A percentile compares a stretch with the other conserved stretches of the same genome.
phyloP scores from a whole-genome alignment of 352 stramenopile species.

The Pythium rishiriense region DNA sequence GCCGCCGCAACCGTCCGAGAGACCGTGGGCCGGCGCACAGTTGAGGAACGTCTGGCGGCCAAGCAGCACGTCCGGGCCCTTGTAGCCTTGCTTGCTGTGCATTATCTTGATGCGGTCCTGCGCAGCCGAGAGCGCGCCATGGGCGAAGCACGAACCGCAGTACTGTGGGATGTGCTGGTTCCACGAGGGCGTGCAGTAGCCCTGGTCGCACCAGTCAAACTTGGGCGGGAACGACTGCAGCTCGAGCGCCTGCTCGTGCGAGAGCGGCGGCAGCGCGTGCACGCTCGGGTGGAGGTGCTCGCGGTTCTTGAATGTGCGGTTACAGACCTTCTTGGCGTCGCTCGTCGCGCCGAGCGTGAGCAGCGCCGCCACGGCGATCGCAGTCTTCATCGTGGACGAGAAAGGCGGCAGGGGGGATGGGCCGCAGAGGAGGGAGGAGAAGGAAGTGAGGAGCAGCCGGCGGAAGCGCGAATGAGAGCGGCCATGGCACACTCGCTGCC shows the following conservation, averaged over 20 bases:
- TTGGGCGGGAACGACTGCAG: slow-evolving; percentile 41
- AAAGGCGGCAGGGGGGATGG: too few species aligned
- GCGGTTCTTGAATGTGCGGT: slow-evolving; percentile 71
- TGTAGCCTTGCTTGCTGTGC: slow-evolving; percentile 60
- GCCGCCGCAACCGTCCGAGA: slow-evolving; percentile 66
- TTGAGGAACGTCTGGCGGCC: slow-evolving; percentile 82
- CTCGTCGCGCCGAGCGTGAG: slow-evolving; percentile 11
- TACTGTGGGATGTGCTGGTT: slow-evolving; percentile 87
- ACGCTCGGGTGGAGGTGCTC: slow-evolving; percentile 55
- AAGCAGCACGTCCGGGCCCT: slow-evolving; percentile 72
- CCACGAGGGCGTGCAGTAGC: slow-evolving; percentile 78
- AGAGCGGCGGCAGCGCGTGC: slow-evolving; percentile 38
- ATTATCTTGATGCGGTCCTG: slow-evolving; percentile 86
- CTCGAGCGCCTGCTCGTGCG: slow-evolving; percentile 44
- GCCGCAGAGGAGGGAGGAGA: not conserved
- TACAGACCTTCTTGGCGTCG: slow-evolving; percentile 44
- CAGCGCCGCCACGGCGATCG: slow-evolving; percentile 15
- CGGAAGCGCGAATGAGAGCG: slow-evolving; percentile 14
- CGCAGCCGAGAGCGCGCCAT: slow-evolving; percentile 69
- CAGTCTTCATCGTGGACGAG: slow-evolving; percentile 4
- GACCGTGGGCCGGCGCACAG: slow-evolving; percentile 67
- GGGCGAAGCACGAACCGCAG: slow-evolving; percentile 85
- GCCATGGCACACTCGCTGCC: not conserved
- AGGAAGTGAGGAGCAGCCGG: slow-evolving; percentile 1
- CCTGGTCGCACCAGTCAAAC: slow-evolving; percentile 91